Conservation (phyloP, 2,329 filamentous ascomycete species). For the Penicillium sp. region DNA sequence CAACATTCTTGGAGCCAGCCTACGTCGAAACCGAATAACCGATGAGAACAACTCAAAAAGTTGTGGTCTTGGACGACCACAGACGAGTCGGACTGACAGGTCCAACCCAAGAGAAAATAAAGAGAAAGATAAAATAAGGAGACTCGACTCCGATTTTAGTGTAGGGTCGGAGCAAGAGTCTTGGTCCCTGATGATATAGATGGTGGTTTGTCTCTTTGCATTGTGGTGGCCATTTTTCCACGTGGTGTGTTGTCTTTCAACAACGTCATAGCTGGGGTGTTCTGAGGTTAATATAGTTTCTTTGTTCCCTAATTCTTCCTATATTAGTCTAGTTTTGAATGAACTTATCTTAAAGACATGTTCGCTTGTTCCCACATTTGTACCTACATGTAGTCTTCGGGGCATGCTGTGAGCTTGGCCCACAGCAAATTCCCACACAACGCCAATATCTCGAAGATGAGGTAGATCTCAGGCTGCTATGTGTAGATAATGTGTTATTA, state of each 20-base stretch:
- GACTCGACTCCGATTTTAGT: background rate
- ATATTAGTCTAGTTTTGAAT: background rate
- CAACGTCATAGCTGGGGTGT: conserved; percentile 9
- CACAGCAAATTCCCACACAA: background rate
- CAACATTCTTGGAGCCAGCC: conserved; percentile 3
- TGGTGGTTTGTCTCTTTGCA: conserved; percentile 5
- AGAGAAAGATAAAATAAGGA: background rate
- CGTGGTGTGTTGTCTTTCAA: conserved; percentile 8
- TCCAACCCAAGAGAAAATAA: background rate
- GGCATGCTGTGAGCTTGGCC: no score
- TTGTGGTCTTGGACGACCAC: conserved; percentile 3
- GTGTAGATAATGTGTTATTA: background rate
- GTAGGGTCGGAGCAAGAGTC: background rate
- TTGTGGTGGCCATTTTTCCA: conserved; percentile 2
- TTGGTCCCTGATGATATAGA: conserved; percentile 1
- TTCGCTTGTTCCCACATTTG: background rate
- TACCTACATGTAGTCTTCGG: background rate
- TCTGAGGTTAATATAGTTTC: background rate
- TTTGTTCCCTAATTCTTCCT: background rate
- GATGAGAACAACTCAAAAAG: background rate
- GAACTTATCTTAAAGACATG: background rate
- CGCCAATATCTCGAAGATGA: background rate
- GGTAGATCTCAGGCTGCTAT: background rate
- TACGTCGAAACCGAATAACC: background rate
- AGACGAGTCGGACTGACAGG: background rate